Base-by-base conservation (phyloP, 2,329 filamentous ascomycete species). In the Setomelanomma holmii region DNA sequence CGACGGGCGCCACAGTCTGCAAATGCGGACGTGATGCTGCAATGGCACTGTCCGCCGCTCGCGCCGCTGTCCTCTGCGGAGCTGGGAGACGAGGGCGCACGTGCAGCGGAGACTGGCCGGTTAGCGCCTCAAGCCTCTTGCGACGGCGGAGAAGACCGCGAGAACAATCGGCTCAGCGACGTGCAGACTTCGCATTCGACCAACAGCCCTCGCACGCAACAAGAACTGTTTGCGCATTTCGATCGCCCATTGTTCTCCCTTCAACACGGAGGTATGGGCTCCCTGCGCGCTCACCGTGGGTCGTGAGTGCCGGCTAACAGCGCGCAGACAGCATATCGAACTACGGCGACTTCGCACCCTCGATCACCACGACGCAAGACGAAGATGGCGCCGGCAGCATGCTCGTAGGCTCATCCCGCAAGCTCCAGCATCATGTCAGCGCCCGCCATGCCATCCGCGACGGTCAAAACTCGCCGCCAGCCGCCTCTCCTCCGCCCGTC, bases 331-430 rank as follows among this genome's bases (percentile, higher is more conserved):
- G n/a, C 43, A 36, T 36, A 53, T n/a, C 44, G 38, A 12, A 44
- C n/a, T n/a, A n/a, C 57, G 33, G 33, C 39, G 36, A 42, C 56
- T 40, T 49, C 40, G 23, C 46, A 38, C 19, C 21, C 39, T 16
- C 38, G 4, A 35, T 30, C 43, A 46, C 41, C 24, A 40, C 40
- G 40, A 7, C 55, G 11, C 21, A 21, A 41, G n/a, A 53, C 51
- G 56, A 67, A 61, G 23, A 72, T 70, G 67, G 63, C 64, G 56
- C 45, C 65, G 58, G 55, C 68, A 67, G 58, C 60, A 73, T 71
- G 68, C 59, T 66, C 55, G 63, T 66, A 67, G 66, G 49, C 60
- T 46, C 58, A 44, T 38, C 62, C 55, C 48, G 58, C 58, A 52
- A 53, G 51, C 60, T 55, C 36, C 49, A 52, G 51, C 54, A 64